Base-by-base conservation (phyloP, 2,329 filamentous ascomycete genomes). In the Aureobasidium namibiae region DNA sequence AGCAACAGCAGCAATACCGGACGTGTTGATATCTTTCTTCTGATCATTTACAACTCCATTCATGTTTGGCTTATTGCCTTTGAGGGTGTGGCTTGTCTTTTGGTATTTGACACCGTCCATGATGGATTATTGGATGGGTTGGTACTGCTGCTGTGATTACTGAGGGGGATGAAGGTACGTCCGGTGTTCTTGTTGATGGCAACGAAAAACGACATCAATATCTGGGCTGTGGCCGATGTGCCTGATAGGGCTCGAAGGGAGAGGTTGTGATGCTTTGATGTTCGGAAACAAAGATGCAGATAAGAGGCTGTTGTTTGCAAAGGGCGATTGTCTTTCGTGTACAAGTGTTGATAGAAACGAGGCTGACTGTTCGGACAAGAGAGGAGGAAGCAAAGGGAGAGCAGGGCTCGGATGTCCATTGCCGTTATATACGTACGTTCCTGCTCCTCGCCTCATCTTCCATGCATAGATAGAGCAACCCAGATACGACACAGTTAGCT, bases 171-270 rank as follows among this genome's bases (percentile, higher is more conserved):
- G 65, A 76, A 76, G 60, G 76, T 74, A 67, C 76, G 73, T 67
- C 76, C 76, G 72, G 73, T 75, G 71, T 70, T 71, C 67, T 75
- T 76, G 67, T 67, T 70, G 56, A 75, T 74, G 53, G 72, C 72
- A 65, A 66, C 64, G 64, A 64, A 65, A 68, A 66, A 65, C 68
- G 68, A 69, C 68, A 70, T 70, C 67, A 68, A 67, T 49, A 56
- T 60, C 41, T 52, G 42, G 48, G 29, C 23, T 38, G 42, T 49
- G 14, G 31, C 38, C 39, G 49, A 42, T 48, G 23, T 46, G 46
- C 24, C 39, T 48, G 6, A 26, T 18, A 24, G 42, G 50, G 50
- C 50, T 41, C 11, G 38, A 33, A 36, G n/a, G 52, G 42, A 45
- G 16, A 45, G 33, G 52, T 38, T 26, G 18, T 24, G 39, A 56